A percentile compares a stretch with the other conserved stretches of the same genome.
These are phyloP conservation scores for Psilocybe cubensis DNA, from an alignment of 768 basidiomycete species.

Conservation along the genomic window DNA sequence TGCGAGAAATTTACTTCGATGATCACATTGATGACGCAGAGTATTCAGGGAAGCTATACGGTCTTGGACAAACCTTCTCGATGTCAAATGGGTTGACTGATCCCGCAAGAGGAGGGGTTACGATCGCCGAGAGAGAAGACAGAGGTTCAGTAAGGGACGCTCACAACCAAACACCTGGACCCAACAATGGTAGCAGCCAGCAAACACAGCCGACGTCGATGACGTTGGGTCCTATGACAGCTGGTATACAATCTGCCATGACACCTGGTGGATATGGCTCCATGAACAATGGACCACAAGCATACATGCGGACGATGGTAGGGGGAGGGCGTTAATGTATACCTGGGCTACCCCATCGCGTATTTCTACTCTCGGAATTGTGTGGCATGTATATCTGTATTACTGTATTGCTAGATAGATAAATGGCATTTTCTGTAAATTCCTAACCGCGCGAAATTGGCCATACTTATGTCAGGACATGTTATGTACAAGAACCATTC, in stretches of 20 bases:
- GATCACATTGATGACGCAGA: conserved; percentile 85
- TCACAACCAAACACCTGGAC: conserved; percentile 63
- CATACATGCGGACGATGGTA: conserved; percentile 65
- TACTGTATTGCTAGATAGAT: conserved; percentile 22
- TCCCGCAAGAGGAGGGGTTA: conserved; percentile 69
- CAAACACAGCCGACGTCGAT: conserved; percentile 46
- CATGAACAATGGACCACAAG: conserved; percentile 57
- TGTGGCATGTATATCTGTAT: conserved; percentile 18
- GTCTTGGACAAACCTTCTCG: conserved; percentile 80
- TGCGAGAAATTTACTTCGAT: conserved; percentile 90
- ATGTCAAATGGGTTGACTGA: conserved; percentile 69
- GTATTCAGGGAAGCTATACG: conserved; percentile 84
- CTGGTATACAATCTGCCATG: conserved; percentile 46
- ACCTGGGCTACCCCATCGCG: conserved; percentile 26
- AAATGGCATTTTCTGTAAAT: conserved; percentile 1
- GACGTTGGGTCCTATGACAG: conserved; percentile 51
- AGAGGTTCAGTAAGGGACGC: conserved; percentile 52
- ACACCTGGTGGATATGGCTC: conserved; percentile 61
- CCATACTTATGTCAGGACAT: too few relatives aligned
- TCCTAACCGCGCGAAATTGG: too few relatives aligned
- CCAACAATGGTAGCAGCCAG: conserved; percentile 36
- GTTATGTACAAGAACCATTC: background rate
- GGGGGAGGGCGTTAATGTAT: conserved; percentile 49
- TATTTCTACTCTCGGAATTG: conserved; percentile 22
- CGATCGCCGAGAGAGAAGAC: conserved; percentile 84